These are phyloP conservation scores for Penicillium antarcticum DNA, from an alignment of 495 filamentous ascomycete genomes.

Conservation along the genomic window DNA sequence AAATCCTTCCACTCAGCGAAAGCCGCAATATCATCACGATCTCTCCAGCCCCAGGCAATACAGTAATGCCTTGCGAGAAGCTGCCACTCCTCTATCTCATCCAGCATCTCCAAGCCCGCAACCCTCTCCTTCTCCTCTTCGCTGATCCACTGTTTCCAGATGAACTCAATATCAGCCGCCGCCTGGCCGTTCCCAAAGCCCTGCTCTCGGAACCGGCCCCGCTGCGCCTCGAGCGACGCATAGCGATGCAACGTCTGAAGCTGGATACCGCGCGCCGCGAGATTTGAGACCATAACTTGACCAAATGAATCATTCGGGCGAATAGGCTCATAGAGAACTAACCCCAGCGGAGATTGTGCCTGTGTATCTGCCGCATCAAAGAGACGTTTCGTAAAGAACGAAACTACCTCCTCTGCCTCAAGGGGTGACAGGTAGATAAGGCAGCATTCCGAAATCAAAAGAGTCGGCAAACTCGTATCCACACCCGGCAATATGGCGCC, in stretches of 20 bases:
- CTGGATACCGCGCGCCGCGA: slow-evolving; percentile 77
- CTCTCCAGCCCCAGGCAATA: slow-evolving; percentile 79
- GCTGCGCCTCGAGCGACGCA: slow-evolving; percentile 61
- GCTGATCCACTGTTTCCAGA: slow-evolving; percentile 73
- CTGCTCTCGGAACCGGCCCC: slow-evolving; percentile 55
- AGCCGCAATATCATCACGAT: slow-evolving; percentile 24
- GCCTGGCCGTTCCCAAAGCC: slow-evolving; percentile 56
- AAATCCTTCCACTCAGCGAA: slow-evolving; percentile 42
- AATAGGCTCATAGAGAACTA: slow-evolving; percentile 89
- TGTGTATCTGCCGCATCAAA: slow-evolving; percentile 8
- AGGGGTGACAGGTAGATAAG: slow-evolving; percentile 75
- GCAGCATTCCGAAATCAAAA: slow-evolving; percentile 91
- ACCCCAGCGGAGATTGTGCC: slow-evolving; percentile 40
- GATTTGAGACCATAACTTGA: slow-evolving; percentile 83
- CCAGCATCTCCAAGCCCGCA: slow-evolving; percentile 75
- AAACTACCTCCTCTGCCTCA: slow-evolving; percentile 60
- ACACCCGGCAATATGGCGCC: slow-evolving; percentile 29
- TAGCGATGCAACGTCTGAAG: slow-evolving; percentile 80
- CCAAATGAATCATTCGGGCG: slow-evolving; percentile 82
- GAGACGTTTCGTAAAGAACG: slow-evolving; percentile 60
- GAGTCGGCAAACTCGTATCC: slow-evolving; percentile 63
- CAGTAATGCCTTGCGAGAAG: slow-evolving; percentile 87
- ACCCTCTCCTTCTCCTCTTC: slow-evolving; percentile 78
- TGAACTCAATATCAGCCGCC: slow-evolving; percentile 65
- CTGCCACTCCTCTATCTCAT: slow-evolving; percentile 95